A percentile compares a stretch with the other conserved stretches of the same genome.
These are phyloP conservation scores for Glycine latifolia DNA, from an alignment of 306 rosid species.

Conservation along the genomic window DNA sequence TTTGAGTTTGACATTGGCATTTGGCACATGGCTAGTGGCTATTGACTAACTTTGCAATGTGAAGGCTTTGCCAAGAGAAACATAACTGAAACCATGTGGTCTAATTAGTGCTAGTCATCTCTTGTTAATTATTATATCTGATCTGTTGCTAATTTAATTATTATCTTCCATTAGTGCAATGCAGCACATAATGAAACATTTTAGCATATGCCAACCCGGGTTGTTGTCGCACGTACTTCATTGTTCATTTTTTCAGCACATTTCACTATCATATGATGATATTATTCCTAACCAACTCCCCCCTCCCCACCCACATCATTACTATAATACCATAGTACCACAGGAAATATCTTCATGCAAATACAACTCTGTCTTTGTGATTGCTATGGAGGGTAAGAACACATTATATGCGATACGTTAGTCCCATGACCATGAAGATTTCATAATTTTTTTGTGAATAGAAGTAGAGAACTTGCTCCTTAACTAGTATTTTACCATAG, in stretches of 20 bases:
- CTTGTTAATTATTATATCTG: background rate
- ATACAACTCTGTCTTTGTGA: background rate
- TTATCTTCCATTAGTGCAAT: background rate
- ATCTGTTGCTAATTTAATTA: background rate
- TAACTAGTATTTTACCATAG: too few species aligned
- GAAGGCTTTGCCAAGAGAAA: background rate
- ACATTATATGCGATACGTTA: background rate
- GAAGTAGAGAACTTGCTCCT: too few species aligned
- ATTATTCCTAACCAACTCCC: too few species aligned
- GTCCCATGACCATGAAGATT: too few species aligned
- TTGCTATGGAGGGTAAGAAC: background rate
- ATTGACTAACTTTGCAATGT: background rate
- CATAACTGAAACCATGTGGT: background rate
- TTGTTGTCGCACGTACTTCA: too few species aligned
- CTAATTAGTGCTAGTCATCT: background rate
- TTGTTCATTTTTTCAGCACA: too few species aligned
- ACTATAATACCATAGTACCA: background rate
- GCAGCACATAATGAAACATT: background rate
- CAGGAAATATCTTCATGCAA: background rate
- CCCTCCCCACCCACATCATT: too few species aligned
- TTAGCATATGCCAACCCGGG: too few species aligned
- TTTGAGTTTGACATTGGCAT: background rate
- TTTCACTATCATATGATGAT: too few species aligned
- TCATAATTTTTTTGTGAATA: too few species aligned
- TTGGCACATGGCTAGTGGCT: too few species aligned